Conservation (phyloP, 306 rosid genomes). For the Pachyrhizus erosus region DNA sequence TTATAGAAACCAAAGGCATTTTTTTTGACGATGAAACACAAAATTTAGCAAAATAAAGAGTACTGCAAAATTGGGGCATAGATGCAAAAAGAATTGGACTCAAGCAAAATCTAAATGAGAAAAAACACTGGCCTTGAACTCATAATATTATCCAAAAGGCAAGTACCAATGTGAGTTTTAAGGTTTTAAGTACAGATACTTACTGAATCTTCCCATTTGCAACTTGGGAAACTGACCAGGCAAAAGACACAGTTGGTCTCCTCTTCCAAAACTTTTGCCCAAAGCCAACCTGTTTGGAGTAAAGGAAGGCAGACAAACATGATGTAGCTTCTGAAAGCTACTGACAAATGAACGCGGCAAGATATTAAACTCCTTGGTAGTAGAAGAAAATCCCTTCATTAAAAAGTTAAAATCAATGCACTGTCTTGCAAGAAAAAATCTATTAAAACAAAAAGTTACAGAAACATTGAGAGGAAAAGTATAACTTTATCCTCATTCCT, state of each 20-base stretch:
- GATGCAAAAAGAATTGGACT: slow-evolving; percentile 25
- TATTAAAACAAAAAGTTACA: background rate
- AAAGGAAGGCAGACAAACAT: slow-evolving; percentile 43
- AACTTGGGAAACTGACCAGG: slow-evolving; percentile 41
- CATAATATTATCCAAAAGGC: slow-evolving; percentile 14
- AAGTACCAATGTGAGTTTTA: background rate
- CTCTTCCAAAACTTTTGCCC: slow-evolving; percentile 45
- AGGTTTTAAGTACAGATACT: slow-evolving; percentile 47
- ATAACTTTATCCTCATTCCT: slow-evolving; percentile 8
- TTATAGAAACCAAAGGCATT: slow-evolving; percentile 44
- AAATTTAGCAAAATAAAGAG: slow-evolving; percentile 5
- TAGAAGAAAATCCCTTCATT: slow-evolving; percentile 57
- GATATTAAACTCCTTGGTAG: slow-evolving; percentile 48
- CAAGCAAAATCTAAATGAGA: slow-evolving; percentile 26
- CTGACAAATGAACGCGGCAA: slow-evolving; percentile 44
- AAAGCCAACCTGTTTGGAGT: slow-evolving; percentile 39
- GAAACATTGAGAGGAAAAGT: background rate
- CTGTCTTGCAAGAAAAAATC: background rate
- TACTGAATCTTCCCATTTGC: slow-evolving; percentile 55
- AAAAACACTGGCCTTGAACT: background rate
- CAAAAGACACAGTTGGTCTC: slow-evolving; percentile 28
- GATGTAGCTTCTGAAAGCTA: slow-evolving; percentile 44
- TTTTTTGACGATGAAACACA: slow-evolving; percentile 45
- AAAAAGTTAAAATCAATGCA: slow-evolving; percentile 38
- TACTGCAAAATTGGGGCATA: background rate